A percentile compares a stretch with the other conserved stretches of the same genome.
These are phyloP conservation scores for Thraustochytrium striatum DNA, from an alignment of 352 stramenopile species.

Conservation along the genomic window DNA sequence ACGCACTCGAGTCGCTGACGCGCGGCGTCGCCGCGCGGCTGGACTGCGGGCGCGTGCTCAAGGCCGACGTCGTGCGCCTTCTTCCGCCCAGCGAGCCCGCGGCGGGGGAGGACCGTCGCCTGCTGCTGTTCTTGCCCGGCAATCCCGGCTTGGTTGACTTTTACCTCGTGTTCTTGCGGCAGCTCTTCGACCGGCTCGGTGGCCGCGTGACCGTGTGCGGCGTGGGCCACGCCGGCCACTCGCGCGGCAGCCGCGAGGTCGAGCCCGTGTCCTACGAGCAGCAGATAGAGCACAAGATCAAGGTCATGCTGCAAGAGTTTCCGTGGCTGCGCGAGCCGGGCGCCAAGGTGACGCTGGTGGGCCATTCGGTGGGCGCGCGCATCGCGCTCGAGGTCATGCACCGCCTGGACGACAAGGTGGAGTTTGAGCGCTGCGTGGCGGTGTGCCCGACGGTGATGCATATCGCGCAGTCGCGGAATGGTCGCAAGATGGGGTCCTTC, in stretches of 20 bases:
- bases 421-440: slow-evolving; percentile 1
- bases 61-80: slow-evolving; percentile 6
- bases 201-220: neutral
- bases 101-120: neutral
- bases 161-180: slow-evolving; percentile 24
- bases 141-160: slow-evolving; percentile 40
- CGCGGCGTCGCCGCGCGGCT: neutral
- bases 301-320: neutral
- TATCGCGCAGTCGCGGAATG: slow-evolving; percentile 35
- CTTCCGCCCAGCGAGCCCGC: too few species aligned
- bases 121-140: slow-evolving; percentile 25
- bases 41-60: slow-evolving; percentile 2
- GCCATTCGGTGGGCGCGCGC: slow-evolving; percentile 35
- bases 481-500: neutral
- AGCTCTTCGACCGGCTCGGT: neutral
- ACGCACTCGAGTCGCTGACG: neutral
- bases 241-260: neutral
- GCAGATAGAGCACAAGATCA: slow-evolving; percentile 43
- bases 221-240: slow-evolving; percentile 17
- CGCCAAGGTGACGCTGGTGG: neutral
- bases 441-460: slow-evolving; percentile 41
- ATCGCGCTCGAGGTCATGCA: slow-evolving; percentile 40
- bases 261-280: slow-evolving; percentile 1
- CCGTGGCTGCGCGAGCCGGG: neutral
- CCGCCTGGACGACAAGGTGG: neutral